Evolutionary conservation across 2,329 filamentous ascomycete species (phyloP).

Genomic region (Colletotrichum sp.): DNA sequence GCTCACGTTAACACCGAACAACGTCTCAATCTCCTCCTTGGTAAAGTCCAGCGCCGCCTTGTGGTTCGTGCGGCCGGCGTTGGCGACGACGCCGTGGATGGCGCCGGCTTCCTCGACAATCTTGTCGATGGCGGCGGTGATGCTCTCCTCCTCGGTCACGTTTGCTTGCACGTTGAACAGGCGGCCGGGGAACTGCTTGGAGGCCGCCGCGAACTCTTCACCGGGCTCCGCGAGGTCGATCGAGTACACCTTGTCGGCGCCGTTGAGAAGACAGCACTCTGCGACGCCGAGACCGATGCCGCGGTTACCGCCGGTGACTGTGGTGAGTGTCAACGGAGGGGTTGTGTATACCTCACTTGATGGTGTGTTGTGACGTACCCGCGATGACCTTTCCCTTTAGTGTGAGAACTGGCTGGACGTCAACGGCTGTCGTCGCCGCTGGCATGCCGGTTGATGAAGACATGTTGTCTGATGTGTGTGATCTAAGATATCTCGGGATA

Average conservation of each 20-base stretch:
- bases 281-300: slow-evolving; percentile 52
- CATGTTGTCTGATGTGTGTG: neutral
- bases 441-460: neutral
- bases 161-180: slow-evolving; percentile 47
- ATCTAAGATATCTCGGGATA: neutral
- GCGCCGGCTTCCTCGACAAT: slow-evolving; percentile 47
- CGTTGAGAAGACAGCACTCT: slow-evolving; percentile 50
- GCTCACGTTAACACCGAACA: slow-evolving; percentile 23
- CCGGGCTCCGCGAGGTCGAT: slow-evolving; percentile 31
- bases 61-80: slow-evolving; percentile 56
- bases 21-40: slow-evolving; percentile 31
- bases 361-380: slow-evolving; percentile 28
- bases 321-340: neutral
- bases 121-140: slow-evolving; percentile 46
- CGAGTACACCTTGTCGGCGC: slow-evolving; percentile 42
- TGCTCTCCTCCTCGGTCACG: slow-evolving; percentile 50
- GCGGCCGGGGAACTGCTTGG: slow-evolving; percentile 36
- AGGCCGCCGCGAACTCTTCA: slow-evolving; percentile 24
- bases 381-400: slow-evolving; percentile 42
- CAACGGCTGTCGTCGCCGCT: neutral
- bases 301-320: slow-evolving; percentile 46
- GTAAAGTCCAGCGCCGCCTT: slow-evolving; percentile 52
- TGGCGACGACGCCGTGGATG: slow-evolving; percentile 54
- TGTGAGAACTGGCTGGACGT: slow-evolving; percentile 24
- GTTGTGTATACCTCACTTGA: neutral